phyloP scores from a whole-genome alignment of 805 yeast genomes.

The Starmerella apicola region DNA sequence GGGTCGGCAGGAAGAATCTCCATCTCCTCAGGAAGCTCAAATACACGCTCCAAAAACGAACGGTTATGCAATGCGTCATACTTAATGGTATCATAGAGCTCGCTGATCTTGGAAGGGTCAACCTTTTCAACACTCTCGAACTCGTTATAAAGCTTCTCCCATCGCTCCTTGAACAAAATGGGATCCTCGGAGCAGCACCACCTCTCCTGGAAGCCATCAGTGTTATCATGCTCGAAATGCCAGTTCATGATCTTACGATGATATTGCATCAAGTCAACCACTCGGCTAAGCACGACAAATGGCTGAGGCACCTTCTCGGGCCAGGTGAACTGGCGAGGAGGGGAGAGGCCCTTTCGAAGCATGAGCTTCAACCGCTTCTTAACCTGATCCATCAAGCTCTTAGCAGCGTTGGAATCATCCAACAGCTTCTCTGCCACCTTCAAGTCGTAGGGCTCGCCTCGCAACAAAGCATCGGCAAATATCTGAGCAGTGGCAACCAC shows the following conservation, averaged over 20 bases:
- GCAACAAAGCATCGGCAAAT: constrained; percentile 65
- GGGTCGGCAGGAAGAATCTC: constrained; percentile 33
- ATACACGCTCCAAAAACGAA: constrained; percentile 71
- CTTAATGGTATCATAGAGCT: constrained; percentile 95
- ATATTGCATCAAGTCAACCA: constrained; percentile 88
- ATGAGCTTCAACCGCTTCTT: constrained; percentile 92
- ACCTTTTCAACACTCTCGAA: constrained; percentile 88
- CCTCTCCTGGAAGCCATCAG: constrained; percentile 51
- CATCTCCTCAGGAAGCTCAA: constrained; percentile 32
- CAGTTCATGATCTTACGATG: constrained; percentile 73
- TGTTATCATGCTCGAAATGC: constrained; percentile 59
- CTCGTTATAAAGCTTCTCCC: constrained; percentile 93
- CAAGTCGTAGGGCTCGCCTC: constrained; percentile 66
- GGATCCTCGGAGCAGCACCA: constrained; percentile 99
- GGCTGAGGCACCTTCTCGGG: constrained; percentile 98
- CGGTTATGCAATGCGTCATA: constrained; percentile 95
- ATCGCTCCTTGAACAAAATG: constrained; percentile 74
- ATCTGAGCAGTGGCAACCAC: constrained; percentile 86
- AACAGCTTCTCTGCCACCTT: constrained; percentile 77
- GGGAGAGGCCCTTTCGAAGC: constrained; percentile 87
- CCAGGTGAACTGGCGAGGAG: constrained; percentile 98
- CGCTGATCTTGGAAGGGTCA: constrained; percentile 94
- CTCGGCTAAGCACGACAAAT: constrained; percentile 81
- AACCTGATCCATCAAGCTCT: constrained; percentile 93
- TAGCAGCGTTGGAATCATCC: constrained; percentile 97